Percentiles rank a stretch among this genome's conserved stretches.
Conservation (phyloP, 768 basidiomycete genomes). For the Russula sp. region DNA sequence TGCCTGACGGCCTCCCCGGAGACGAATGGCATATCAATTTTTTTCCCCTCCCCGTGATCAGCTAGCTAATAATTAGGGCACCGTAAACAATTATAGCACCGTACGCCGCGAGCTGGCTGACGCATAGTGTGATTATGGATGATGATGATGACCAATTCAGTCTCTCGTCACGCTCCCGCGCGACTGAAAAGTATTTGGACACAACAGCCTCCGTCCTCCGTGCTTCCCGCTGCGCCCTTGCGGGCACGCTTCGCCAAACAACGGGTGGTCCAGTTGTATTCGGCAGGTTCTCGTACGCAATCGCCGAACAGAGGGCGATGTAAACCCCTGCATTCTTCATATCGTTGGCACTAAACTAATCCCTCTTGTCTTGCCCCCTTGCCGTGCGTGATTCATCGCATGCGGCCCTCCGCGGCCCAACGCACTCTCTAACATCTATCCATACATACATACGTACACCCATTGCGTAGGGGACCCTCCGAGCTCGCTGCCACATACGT, state of each 20-base stretch:
- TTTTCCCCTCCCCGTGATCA: slow-evolving; percentile 7
- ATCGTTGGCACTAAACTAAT: not conserved
- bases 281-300: not conserved
- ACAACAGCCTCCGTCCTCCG: slow-evolving; percentile 18
- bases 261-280: not conserved
- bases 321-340: not conserved
- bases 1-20: not conserved
- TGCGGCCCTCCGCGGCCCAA: slow-evolving; percentile 3
- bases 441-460: not conserved
- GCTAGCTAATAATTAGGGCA: not conserved
- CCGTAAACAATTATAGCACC: not conserved
- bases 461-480: not conserved
- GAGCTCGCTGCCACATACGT: slow-evolving; percentile 7
- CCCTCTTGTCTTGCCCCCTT: not conserved
- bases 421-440: not conserved
- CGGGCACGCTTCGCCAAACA: slow-evolving; percentile 1
- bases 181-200: slow-evolving; percentile 5
- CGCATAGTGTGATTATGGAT: not conserved
- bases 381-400: not conserved
- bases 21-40: not conserved
- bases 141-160: slow-evolving; percentile 1
- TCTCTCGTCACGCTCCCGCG: slow-evolving; percentile 7
- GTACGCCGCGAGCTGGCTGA: slow-evolving; percentile 3
- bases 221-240: slow-evolving; percentile 13
- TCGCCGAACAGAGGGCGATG: not conserved